These are phyloP conservation scores for Diutina mesorugosa DNA, from an alignment of 1,139 yeast genomes.

Conservation along the genomic window DNA sequence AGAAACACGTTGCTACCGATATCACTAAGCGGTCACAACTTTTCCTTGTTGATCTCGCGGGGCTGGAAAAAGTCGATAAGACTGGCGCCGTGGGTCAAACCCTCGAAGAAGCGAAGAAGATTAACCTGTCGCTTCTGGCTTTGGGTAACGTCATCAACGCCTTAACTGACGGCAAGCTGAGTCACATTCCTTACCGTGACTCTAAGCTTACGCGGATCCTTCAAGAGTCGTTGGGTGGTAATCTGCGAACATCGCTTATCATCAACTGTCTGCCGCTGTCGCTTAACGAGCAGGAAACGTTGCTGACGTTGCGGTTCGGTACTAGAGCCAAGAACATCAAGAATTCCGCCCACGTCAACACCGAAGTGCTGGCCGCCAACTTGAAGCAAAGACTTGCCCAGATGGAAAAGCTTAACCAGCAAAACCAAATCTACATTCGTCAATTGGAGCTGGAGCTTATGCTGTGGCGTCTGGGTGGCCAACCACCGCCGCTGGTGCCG, in stretches of 20 bases:
- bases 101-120: constrained; percentile 74
- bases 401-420: constrained; percentile 34
- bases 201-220: constrained; percentile 76
- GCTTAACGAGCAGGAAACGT: constrained; percentile 51
- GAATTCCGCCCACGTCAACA: constrained; percentile 57
- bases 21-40: constrained; percentile 53
- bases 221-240: constrained; percentile 82
- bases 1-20: constrained; percentile 43
- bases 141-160: constrained; percentile 76
- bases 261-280: constrained; percentile 67
- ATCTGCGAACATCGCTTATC: constrained; percentile 68
- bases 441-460: constrained; percentile 39
- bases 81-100: constrained; percentile 67
- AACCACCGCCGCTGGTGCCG: constrained; percentile 2
- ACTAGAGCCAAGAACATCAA: constrained; percentile 62
- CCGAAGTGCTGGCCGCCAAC: constrained; percentile 50
- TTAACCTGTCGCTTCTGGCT: constrained; percentile 66
- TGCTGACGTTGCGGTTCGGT: constrained; percentile 74
- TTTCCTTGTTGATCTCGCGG: constrained; percentile 78
- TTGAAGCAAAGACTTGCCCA: constrained; percentile 36
- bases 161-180: constrained; percentile 53
- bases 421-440: constrained; percentile 25
- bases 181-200: constrained; percentile 72
- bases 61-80: constrained; percentile 76
- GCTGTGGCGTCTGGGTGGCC: constrained; percentile 1